Evolutionary conservation across 306 rosid genomes (phyloP).

Genomic region (Glycyrrhiza uralensis): DNA sequence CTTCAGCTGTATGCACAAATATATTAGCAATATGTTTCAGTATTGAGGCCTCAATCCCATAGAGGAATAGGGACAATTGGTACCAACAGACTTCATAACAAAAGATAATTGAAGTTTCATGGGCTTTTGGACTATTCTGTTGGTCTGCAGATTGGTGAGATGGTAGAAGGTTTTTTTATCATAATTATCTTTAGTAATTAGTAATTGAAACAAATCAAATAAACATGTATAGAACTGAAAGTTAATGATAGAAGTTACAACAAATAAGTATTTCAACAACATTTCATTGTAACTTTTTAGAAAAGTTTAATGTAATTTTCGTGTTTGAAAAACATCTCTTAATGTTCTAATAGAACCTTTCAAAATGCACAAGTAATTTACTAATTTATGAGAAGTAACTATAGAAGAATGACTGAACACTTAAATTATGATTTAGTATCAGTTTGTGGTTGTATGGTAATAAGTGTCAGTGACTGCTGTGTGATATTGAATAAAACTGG

Average conservation of each 20-base stretch:
- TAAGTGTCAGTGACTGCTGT: not conserved
- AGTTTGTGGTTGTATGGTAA: not conserved
- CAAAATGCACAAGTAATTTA: not conserved
- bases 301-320: not conserved
- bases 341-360: not conserved
- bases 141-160: not conserved
- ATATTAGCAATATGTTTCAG: not conserved
- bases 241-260: not conserved
- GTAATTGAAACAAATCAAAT: not conserved
- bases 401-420: not conserved
- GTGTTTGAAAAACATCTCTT: not conserved
- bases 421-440: not conserved
- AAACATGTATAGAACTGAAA: not conserved
- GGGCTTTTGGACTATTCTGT: not conserved
- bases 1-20: not conserved
- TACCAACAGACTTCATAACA: not conserved
- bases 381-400: not conserved
- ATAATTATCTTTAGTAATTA: conserved; percentile 5
- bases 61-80: not conserved
- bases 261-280: not conserved
- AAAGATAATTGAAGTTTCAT: not conserved
- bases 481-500: not conserved
- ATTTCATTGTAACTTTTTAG: not conserved
- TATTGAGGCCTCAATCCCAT: not conserved
- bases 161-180: not conserved